Base-by-base conservation (phyloP, 1,139 yeast genomes). In the Geotrichum fermentans region DNA sequence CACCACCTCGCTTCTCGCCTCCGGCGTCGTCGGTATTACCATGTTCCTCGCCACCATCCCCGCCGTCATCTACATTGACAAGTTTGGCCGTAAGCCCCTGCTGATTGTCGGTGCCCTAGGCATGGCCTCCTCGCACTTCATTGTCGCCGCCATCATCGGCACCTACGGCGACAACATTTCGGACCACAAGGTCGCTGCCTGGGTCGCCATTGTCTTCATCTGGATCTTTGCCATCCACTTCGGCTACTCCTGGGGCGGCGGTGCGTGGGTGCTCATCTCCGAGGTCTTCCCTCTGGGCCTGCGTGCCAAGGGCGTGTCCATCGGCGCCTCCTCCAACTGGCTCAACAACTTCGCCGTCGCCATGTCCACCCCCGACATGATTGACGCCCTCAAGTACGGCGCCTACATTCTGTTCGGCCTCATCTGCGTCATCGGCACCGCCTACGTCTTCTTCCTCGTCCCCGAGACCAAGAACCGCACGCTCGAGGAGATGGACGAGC, bases 171-270 rank as follows among this genome's bases (percentile, higher is more conserved):
- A 58, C 45, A 37, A 48, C 21, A 47, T 45, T 10, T 51, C 53
- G 14, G 45, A 43, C 34, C 51, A 44, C 26, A 48, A 34, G 36
- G 55, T 53, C 26, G 61, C 81, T 10, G 78, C 80, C 56, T 77
- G 81, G 67, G 74, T 75, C 45, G 73, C 82, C 67, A 71, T 83
- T 56, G 81, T 84, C 14, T 82, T 83, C 67, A 74, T 80, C 37
- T 83, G 89, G 74, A 67, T 79, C 39, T 83, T 82, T 62, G 83
- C 83, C 63, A 79, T 84, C 28, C 80, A 78, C 64, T 83, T 83
- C 63, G 90, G 90, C 26, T 72, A 86, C 49, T 75, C 89, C 30
- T 84, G 90, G 90, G 94, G 92, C 61, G 90, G 90, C 40, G 73
- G 80, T 51, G 78, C 80, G 37, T 84, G 92, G 92, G 89, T 86